phyloP scores from a whole-genome alignment of 2,329 filamentous ascomycete genomes.

The Penicillium sp. region DNA sequence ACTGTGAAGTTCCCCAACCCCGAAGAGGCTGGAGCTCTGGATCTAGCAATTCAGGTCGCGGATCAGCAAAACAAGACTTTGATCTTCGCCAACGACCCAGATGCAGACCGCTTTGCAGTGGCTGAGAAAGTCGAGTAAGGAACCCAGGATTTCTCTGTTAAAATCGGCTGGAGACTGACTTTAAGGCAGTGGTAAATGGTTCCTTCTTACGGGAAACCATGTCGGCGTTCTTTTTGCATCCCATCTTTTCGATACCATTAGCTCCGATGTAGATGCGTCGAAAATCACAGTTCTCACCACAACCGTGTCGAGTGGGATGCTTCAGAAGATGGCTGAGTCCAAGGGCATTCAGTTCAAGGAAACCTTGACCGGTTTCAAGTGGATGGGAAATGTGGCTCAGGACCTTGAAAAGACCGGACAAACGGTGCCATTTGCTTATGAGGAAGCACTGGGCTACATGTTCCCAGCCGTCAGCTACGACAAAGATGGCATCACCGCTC shows the following conservation, averaged over 20 bases:
- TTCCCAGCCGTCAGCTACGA: conserved; percentile 67
- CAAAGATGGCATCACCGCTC: conserved; percentile 68
- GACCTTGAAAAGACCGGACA: conserved; percentile 58
- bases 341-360: conserved; percentile 65
- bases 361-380: conserved; percentile 71
- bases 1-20: conserved; percentile 71
- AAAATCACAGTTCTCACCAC: conserved; percentile 65
- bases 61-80: conserved; percentile 56
- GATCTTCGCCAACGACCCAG: conserved; percentile 68
- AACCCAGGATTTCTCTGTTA: background rate
- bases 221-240: conserved; percentile 66
- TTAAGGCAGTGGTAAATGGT: conserved; percentile 56
- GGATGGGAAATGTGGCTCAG: conserved; percentile 67
- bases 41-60: conserved; percentile 64
- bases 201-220: conserved; percentile 69
- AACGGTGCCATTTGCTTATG: conserved; percentile 64
- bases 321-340: conserved; percentile 60
- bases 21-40: conserved; percentile 67
- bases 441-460: conserved; percentile 72
- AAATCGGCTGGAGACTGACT: background rate
- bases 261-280: conserved; percentile 40
- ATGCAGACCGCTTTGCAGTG: conserved; percentile 68
- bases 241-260: conserved; percentile 58
- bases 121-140: conserved; percentile 61
- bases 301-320: conserved; percentile 69